phyloP scores from a whole-genome alignment of 2,329 filamentous ascomycete genomes.

The Aureobasidium sp. region DNA sequence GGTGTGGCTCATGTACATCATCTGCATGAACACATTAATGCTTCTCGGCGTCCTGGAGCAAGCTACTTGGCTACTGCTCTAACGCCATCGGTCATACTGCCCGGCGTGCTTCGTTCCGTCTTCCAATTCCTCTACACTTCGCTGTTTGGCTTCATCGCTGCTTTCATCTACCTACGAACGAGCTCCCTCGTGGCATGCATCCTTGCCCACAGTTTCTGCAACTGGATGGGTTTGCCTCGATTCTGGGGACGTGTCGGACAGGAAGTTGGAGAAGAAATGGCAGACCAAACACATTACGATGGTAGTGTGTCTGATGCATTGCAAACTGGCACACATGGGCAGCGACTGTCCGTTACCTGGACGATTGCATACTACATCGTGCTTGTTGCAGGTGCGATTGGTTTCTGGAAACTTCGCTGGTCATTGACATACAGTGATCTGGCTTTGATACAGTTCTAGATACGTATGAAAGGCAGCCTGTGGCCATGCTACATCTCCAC shows the following conservation, averaged over 20 bases:
- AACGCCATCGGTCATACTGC: conserved; percentile 29
- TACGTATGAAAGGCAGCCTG: background rate
- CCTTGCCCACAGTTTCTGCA: conserved; percentile 79
- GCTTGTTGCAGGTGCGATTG: conserved; percentile 59
- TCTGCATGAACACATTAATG: conserved; percentile 86
- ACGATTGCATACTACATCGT: conserved; percentile 72
- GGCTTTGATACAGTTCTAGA: conserved; percentile 3
- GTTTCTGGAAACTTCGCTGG: conserved; percentile 66
- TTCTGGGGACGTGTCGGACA: conserved; percentile 67
- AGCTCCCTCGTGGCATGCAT: conserved; percentile 71
- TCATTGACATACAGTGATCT: conserved; percentile 56
- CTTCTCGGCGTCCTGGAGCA: conserved; percentile 57
- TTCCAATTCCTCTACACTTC: conserved; percentile 88
- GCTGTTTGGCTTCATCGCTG: conserved; percentile 86
- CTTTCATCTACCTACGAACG: conserved; percentile 79
- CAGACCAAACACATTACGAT: conserved; percentile 16
- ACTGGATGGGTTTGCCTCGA: conserved; percentile 80
- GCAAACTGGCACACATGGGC: conserved; percentile 21
- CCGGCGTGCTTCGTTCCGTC: conserved; percentile 55
- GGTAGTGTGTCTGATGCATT: conserved; percentile 21
- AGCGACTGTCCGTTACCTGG: conserved; percentile 46
- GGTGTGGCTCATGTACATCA: conserved; percentile 92
- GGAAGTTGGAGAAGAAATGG: conserved; percentile 30
- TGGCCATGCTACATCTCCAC: too few relatives aligned
- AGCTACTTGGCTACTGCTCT: conserved; percentile 13